Evolutionary conservation across 495 filamentous ascomycete species (phyloP).

Genomic region (Podospora anserina): DNA sequence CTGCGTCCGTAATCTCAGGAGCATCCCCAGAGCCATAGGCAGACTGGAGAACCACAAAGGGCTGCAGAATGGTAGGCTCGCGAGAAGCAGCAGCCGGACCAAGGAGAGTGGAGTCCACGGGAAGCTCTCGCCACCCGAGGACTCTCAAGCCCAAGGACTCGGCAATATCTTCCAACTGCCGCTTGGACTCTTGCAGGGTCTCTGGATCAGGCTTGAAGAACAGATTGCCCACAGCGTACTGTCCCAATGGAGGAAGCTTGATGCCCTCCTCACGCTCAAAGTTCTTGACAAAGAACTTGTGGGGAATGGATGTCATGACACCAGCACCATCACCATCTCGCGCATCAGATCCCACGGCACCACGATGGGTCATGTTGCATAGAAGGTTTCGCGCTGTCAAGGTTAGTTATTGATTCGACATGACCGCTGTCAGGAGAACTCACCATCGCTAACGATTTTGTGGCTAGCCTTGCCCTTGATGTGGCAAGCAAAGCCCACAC

Average conservation of each 20-base stretch:
- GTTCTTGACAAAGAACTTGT: conserved; percentile 98
- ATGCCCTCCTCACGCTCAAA: conserved; percentile 87
- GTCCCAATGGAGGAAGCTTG: conserved; percentile 79
- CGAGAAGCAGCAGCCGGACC: conserved; percentile 90
- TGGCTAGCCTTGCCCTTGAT: conserved; percentile 97
- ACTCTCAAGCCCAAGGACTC: conserved; percentile 83
- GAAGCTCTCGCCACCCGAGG: conserved; percentile 95
- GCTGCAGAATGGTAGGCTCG: conserved; percentile 92
- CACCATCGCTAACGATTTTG: conserved; percentile 99
- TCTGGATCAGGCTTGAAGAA: conserved; percentile 98
- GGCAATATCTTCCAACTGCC: conserved; percentile 87
- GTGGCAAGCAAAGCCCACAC: conserved; percentile 98
- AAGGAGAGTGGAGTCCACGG: conserved; percentile 85
- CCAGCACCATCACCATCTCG: conserved; percentile 97
- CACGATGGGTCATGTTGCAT: conserved; percentile 99
- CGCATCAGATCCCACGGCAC: conserved; percentile 95
- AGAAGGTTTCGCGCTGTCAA: conserved; percentile 78
- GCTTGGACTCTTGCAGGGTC: conserved; percentile 79
- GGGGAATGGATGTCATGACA: conserved; percentile 99
- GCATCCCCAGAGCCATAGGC: conserved; percentile 83
- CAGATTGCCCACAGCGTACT: conserved; percentile 96
- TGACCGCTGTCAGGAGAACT: conserved; percentile 28
- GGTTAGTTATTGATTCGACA: conserved; percentile 4
- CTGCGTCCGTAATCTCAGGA: conserved; percentile 73
- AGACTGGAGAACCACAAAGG: conserved; percentile 85